Evolutionary conservation across 176 grass and related monocot species (phyloP).

Genomic region (Oryza meyeriana): DNA sequence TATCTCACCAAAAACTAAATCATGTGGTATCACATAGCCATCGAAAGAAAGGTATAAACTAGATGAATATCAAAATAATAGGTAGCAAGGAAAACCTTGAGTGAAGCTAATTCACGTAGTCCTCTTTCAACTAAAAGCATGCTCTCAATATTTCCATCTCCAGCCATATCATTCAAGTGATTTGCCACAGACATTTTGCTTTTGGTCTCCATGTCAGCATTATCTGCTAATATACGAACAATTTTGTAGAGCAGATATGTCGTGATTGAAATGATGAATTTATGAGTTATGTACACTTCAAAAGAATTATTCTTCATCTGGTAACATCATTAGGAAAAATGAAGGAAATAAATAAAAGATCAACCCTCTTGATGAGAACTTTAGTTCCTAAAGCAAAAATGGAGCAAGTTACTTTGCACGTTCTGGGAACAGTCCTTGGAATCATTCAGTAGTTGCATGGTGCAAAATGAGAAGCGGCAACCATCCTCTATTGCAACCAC

Average conservation of each 20-base stretch:
- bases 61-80: constrained; percentile 15
- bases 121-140: constrained; percentile 97
- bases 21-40: not conserved
- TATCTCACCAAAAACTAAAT: constrained; percentile 24
- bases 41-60: constrained; percentile 24
- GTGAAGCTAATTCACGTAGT: constrained; percentile 86
- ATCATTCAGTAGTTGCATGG: constrained; percentile 19
- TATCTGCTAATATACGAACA: constrained; percentile 55
- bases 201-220: constrained; percentile 53
- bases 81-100: constrained; percentile 66
- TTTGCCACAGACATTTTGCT: constrained; percentile 38
- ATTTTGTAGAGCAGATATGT: constrained; percentile 7
- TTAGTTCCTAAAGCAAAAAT: not conserved
- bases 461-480: not conserved
- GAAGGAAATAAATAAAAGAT: not conserved
- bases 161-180: constrained; percentile 41
- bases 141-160: constrained; percentile 75
- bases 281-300: constrained; percentile 8
- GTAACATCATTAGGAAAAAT: not conserved
- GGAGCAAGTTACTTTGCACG: not conserved
- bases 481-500: constrained; percentile 5
- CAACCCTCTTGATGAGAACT: not conserved
- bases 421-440: not conserved
- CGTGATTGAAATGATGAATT: constrained; percentile 26
- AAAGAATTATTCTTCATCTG: constrained; percentile 17